These are phyloP conservation scores for Phytophthora sp. DNA, from an alignment of 352 stramenopile genomes.

Conservation along the genomic window DNA sequence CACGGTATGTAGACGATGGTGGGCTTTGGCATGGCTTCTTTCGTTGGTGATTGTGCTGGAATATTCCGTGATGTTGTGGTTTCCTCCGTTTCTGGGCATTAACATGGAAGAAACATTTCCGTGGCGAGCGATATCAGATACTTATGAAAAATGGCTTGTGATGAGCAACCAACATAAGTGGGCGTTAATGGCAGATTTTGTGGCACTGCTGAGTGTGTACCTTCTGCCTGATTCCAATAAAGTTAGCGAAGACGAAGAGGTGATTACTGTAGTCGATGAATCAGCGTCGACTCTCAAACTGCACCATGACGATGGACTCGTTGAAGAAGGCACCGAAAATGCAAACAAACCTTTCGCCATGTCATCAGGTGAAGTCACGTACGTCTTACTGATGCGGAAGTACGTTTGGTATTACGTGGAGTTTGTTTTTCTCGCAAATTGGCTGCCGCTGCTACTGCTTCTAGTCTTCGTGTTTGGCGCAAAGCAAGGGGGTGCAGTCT, in stretches of 20 bases:
- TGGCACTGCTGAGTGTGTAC: conserved; percentile 70
- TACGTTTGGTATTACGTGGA: conserved; percentile 77
- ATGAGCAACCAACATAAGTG: conserved; percentile 80
- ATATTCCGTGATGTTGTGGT: conserved; percentile 77
- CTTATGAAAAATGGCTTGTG: conserved; percentile 71
- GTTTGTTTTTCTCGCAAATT: conserved; percentile 64
- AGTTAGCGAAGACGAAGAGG: conserved; percentile 31
- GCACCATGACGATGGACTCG: neutral
- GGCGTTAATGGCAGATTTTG: conserved; percentile 78
- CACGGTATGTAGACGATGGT: conserved; percentile 63
- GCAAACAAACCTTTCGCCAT: conserved; percentile 4
- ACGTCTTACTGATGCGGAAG: conserved; percentile 61
- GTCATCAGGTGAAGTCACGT: conserved; percentile 49
- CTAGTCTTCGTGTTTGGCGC: conserved; percentile 79
- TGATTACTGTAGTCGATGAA: conserved; percentile 39
- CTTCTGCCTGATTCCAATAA: conserved; percentile 68
- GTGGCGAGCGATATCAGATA: conserved; percentile 60
- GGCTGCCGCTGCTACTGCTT: conserved; percentile 74
- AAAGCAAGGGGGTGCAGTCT: conserved; percentile 72
- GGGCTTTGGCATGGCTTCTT: conserved; percentile 57
- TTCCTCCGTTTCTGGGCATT: conserved; percentile 60
- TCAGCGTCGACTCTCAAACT: conserved; percentile 19
- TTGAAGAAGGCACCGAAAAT: conserved; percentile 9
- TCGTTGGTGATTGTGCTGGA: conserved; percentile 74
- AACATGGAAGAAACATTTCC: conserved; percentile 65